These are phyloP conservation scores for Cladophialophora bantiana DNA, from an alignment of 2,329 filamentous ascomycete species.

Conservation along the genomic window DNA sequence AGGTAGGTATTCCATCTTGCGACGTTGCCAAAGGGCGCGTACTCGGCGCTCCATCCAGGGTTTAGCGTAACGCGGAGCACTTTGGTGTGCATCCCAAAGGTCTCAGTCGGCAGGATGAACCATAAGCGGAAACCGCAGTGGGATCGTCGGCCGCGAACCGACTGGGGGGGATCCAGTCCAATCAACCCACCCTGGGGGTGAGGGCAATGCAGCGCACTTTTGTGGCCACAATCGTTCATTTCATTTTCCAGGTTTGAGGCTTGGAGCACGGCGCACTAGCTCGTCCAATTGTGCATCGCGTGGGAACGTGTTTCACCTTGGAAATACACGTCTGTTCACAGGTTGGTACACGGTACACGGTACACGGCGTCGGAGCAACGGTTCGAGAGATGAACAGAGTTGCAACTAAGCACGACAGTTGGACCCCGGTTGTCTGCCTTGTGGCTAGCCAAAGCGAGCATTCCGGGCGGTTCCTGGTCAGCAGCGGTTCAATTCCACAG, in stretches of 20 bases:
- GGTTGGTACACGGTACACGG: background rate
- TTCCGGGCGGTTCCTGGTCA: background rate
- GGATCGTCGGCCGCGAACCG: background rate
- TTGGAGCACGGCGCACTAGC: background rate
- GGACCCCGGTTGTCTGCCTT: background rate
- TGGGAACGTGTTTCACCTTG: background rate
- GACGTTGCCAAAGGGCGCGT: slow-evolving; percentile 6
- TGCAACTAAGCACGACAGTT: background rate
- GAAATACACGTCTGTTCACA: background rate
- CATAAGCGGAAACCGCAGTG: background rate
- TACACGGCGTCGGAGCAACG: background rate
- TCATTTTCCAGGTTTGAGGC: background rate
- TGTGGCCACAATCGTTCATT: background rate
- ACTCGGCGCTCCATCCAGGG: background rate
- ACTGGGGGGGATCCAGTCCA: background rate
- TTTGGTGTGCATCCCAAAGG: slow-evolving; percentile 3
- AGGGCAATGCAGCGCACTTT: background rate
- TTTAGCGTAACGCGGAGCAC: slow-evolving; percentile 3
- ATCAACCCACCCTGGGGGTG: background rate
- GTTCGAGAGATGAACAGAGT: background rate
- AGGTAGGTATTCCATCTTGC: background rate
- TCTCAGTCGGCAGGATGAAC: background rate
- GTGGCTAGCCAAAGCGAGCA: slow-evolving; percentile 7
- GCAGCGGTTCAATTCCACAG: slow-evolving; percentile 1
- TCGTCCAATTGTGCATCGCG: background rate